Evolutionary conservation across 2,329 filamentous ascomycete genomes (phyloP), one percentile per base, ranked within the genome.

Genomic region (Cytospora piceae): DNA sequence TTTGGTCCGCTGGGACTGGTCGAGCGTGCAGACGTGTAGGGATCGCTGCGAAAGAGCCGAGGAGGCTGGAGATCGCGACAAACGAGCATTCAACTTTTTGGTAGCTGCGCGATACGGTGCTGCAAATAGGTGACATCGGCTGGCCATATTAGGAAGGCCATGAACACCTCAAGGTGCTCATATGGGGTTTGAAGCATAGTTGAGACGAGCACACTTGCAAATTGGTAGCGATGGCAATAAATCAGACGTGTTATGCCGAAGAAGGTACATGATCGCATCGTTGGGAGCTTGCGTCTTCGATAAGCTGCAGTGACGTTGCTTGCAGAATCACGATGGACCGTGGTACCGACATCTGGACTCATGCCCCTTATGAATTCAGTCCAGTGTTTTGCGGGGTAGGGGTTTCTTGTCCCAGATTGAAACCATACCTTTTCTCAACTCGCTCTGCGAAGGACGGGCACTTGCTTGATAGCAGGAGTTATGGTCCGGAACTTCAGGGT

Each of bases 101-200:
- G 42, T 46, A 4, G 20, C 15, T n/a, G 42, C 20, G 20, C 39
- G 39, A 46, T n/a, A 46, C 20, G 17, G 39, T 46, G 20, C 34
- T 32, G 51, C 51, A 55, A 31, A 51, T 29, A 57, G n/a, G 5
- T 51, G 22, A 54, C 34, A 57, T 57, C 29, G 29, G 22, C 56
- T 37, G 31, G 60, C 60, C 27, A 20, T n/a, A 51, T 46, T 24
- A 51, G 60, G 53, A 53, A 63, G 60, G 53, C 39, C 60, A 57
- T 37, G 39, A 32, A 11, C 11, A 11, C 14, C 27, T 6, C 12
- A n/a, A 20, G 46, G 37, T 29, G 4, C 5, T 17, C 29, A n/a
- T 22, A 20, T 34, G 29, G 27, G 34, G 29, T 27, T 37, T 20
- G 15, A 17, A 31, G 39, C 37, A 57, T 29, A 34, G 5, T 46